These are phyloP conservation scores for Trypanosoma platydactyli DNA, from an alignment of 208 protist species.

Conservation along the genomic window DNA sequence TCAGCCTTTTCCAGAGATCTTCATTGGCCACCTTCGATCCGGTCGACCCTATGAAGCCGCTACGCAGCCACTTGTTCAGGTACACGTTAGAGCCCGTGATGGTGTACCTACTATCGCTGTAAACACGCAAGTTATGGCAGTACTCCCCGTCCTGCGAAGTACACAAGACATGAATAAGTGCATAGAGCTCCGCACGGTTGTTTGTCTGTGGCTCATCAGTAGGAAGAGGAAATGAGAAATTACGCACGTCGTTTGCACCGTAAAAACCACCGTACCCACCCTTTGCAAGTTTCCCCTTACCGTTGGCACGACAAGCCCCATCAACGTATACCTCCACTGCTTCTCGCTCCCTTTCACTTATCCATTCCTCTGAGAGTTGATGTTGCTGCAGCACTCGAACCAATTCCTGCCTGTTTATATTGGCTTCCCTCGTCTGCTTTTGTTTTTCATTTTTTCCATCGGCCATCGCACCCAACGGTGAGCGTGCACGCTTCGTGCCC, in stretches of 20 bases:
- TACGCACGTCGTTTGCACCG: constrained; percentile 54
- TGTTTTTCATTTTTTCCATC: no score
- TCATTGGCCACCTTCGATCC: constrained; percentile 55
- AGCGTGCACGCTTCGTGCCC: background rate
- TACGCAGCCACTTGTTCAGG: constrained; percentile 47
- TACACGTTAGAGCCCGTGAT: constrained; percentile 64
- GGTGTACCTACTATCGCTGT: constrained; percentile 81
- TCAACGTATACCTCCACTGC: constrained; percentile 80
- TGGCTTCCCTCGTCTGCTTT: background rate
- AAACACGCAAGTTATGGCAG: constrained; percentile 51
- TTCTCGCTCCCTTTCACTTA: constrained; percentile 10
- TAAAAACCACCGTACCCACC: constrained; percentile 86
- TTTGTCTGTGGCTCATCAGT: constrained; percentile 73
- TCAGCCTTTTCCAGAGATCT: constrained; percentile 66
- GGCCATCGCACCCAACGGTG: background rate
- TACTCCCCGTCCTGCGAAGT: constrained; percentile 36
- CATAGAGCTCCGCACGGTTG: constrained; percentile 79
- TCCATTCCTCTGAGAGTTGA: constrained; percentile 10
- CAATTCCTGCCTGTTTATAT: background rate
- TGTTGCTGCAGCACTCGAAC: background rate
- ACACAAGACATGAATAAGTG: constrained; percentile 73
- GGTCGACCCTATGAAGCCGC: constrained; percentile 50
- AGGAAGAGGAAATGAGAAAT: constrained; percentile 65
- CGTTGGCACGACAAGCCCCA: constrained; percentile 79
- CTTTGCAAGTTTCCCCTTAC: constrained; percentile 30